Evolutionary conservation across 345 rosid species (phyloP), one percentile per base, ranked within the genome.

Genomic region (Hevea brasiliensis): DNA sequence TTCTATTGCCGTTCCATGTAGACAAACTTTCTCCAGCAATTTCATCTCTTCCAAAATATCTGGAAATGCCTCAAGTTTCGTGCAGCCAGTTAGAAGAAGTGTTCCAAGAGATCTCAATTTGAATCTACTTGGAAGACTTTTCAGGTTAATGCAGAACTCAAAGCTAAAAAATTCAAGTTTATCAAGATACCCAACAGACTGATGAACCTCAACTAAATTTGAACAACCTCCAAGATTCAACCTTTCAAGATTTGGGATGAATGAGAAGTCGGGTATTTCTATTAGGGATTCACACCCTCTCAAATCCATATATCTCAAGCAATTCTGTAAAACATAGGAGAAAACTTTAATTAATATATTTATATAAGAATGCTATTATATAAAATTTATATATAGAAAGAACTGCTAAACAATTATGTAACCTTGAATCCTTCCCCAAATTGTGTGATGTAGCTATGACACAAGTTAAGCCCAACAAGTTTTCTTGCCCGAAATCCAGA

Each of bases 151-250:
- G 70, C 87, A 81, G 56, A 27, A 58, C 12, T 78, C 61, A 3
- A 81, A 59, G 66, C 72, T 58, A 74, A 84, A 67, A 15, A 42
- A 32, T 37, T 67, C 41, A 24, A 79, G 76, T 47, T 53, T 63
- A 37, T 18, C 29, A 3, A 70, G 70, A 60, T 48, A 23, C 15
- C 67, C 73, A 47, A 75, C 26, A 26, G 76, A 70, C 63, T 51
- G 35, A 6, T 67, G 62, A 59, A 79, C 67, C 47, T 70, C 76
- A 41, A 29, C 20, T 56, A 79, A 67, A 24, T 32, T 41, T 18
- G 71, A n/a, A 23, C 79, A 75, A 18, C 78, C 73, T 71, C 76
- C 73, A 51, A 79, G 72, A 62, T 54, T 67, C 50, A 80, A 60
- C 57, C 72, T 65, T 27, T 80, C 70, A 48, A 75, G 72, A 35